Evolutionary conservation across 495 filamentous ascomycete genomes (phyloP).

Genomic region (Penicillium psychrofluorescens): DNA sequence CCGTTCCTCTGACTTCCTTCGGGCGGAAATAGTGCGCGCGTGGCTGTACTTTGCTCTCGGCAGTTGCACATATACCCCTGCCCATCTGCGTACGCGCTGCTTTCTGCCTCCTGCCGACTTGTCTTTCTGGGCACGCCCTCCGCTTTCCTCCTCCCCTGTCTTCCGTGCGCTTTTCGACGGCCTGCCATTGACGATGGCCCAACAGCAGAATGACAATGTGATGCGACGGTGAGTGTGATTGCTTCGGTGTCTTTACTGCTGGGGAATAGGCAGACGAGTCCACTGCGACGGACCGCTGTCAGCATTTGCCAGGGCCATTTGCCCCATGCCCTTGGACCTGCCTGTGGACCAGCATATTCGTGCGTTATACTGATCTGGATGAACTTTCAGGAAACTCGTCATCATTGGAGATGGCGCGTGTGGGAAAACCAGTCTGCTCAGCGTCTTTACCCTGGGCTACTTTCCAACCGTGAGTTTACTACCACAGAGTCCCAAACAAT

Average conservation of each 20-base stretch:
- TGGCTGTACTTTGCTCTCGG: slow-evolving; percentile 3
- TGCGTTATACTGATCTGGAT: slow-evolving; percentile 9
- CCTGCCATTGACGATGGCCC: slow-evolving; percentile 41
- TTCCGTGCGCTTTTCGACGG: slow-evolving; percentile 1
- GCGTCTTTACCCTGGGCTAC: slow-evolving; percentile 96
- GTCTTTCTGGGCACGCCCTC: not conserved
- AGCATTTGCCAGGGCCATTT: slow-evolving; percentile 3
- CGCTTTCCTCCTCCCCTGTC: slow-evolving; percentile 2
- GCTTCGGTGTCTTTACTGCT: slow-evolving; percentile 4
- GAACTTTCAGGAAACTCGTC: slow-evolving; percentile 76
- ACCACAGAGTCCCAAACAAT: not conserved
- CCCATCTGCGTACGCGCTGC: slow-evolving; percentile 2
- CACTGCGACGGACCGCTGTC: no score
- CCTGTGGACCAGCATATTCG: not conserved
- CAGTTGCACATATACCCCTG: slow-evolving; percentile 2
- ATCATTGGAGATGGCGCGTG: slow-evolving; percentile 99
- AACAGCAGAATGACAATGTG: slow-evolving; percentile 58
- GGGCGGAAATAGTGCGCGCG: slow-evolving; percentile 10
- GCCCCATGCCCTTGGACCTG: not conserved
- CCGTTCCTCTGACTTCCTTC: slow-evolving; percentile 5
- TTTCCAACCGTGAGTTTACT: slow-evolving; percentile 81
- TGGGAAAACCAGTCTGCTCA: slow-evolving; percentile 95
- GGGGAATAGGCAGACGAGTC: no score
- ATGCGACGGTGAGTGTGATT: slow-evolving; percentile 58
- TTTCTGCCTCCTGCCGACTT: no score